Evolutionary conservation across 768 basidiomycete species (phyloP), one percentile per base, ranked within the genome.

Genomic region (Xerocomellus intermedius): DNA sequence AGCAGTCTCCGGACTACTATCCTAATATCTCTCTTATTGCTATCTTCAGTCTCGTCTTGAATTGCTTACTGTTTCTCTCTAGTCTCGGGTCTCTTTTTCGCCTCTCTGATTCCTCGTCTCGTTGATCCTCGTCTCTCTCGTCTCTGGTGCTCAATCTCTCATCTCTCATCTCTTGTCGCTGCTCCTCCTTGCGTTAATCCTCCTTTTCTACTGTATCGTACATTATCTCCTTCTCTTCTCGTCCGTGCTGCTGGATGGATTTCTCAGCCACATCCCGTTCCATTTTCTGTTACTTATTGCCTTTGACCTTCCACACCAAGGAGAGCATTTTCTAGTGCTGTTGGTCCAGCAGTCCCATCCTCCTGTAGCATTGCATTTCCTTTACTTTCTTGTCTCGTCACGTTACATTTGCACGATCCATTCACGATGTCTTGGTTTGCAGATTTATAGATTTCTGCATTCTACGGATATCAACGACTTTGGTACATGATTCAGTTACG

Each of bases 341-440:
- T 70, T 59, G 65, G 64, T 64, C 62, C 61, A 63, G 63, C 69
- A 63, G 62, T 57, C 57, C 54, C 37, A 61, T 58, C 41, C 56
- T 62, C 59, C 54, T 75, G 70, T 73, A 73, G 71, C 72, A 74
- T 70, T 59, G 65, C 62, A 69, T 65, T 66, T 63, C 65, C 63
- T 44, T 44, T 43, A 26, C 42, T 38, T 52, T 57, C 49, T 62
- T 58, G 48, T 52, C 48, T 50, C 51, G 55, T 47, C 54, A 42
- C 52, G 51, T 54, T 54, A 12, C 57, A 60, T 22, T 57, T 55
- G 14, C 52, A 59, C 42, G 62, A 62, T 42, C 24, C 46, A 47
- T 57, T 58, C 5, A 62, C 50, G 58, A 58, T 43, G 37, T 44
- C 10, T 48, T 41, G 26, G 44, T 50, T 46, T 53, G 66, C 68